phyloP scores from a whole-genome alignment of 2,329 filamentous ascomycete species.

The Chaetoscypha palmicola region DNA sequence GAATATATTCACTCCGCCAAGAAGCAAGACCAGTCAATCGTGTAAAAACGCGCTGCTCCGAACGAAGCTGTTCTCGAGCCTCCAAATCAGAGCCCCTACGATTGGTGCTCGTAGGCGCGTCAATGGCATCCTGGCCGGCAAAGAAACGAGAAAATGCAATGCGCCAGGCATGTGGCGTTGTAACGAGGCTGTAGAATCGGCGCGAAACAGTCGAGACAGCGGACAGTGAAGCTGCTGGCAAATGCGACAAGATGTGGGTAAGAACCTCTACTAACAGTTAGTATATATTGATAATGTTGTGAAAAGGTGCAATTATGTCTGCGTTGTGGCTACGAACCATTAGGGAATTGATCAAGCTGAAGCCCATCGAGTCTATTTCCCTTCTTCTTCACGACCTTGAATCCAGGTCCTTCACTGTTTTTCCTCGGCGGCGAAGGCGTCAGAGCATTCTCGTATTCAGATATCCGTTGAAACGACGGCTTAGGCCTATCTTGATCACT shows the following conservation, averaged over 20 bases:
- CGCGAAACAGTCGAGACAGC: conserved; percentile 80
- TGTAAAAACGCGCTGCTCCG: conserved; percentile 72
- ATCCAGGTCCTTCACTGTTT: conserved; percentile 39
- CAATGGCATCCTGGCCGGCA: conserved; percentile 60
- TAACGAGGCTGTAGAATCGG: conserved; percentile 80
- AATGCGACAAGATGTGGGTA: conserved; percentile 83
- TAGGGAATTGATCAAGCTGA: conserved; percentile 56
- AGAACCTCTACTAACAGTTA: conserved; percentile 63
- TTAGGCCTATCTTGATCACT: conserved; percentile 25
- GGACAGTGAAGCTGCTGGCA: conserved; percentile 77
- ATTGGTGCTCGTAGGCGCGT: conserved; percentile 32
- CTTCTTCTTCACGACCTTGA: conserved; percentile 47
- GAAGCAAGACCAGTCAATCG: conserved; percentile 78
- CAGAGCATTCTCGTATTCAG: conserved; percentile 55
- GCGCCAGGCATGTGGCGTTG: conserved; percentile 87
- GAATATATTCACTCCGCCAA: conserved; percentile 92
- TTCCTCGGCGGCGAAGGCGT: conserved; percentile 40
- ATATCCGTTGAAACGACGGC: conserved; percentile 40
- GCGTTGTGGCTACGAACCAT: conserved; percentile 59
- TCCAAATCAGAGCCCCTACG: conserved; percentile 39
- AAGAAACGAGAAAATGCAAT: conserved; percentile 90
- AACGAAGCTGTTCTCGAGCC: conserved; percentile 49
- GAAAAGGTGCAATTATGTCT: too few species aligned
- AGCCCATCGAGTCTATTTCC: conserved; percentile 21
- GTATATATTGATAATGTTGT: conserved; percentile 15